Evolutionary conservation across 371 early-diverging fungal species (phyloP).

Genomic region (Zancudomyces culisetae): DNA sequence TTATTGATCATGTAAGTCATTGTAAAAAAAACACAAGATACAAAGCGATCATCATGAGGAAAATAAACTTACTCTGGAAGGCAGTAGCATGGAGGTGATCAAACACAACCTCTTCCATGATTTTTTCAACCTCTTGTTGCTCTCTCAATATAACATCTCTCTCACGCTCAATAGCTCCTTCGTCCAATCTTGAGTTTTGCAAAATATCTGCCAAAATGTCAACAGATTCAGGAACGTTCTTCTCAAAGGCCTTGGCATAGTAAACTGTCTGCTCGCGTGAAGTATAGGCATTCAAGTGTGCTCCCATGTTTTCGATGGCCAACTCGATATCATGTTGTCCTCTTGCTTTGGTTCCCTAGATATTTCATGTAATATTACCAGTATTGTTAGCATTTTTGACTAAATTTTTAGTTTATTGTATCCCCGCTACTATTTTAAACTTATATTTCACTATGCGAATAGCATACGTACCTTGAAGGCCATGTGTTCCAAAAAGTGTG

Average conservation of each 20-base stretch:
- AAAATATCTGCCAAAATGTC: constrained; percentile 88
- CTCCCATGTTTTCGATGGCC: constrained; percentile 93
- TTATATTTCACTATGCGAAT: no score
- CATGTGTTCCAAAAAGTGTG: constrained; percentile 97
- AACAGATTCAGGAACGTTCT: constrained; percentile 70
- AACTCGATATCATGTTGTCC: constrained; percentile 79
- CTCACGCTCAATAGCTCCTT: constrained; percentile 77
- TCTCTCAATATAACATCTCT: constrained; percentile 88
- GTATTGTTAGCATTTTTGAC: no score
- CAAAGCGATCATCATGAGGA: not conserved
- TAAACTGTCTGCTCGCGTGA: constrained; percentile 95
- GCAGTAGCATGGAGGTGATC: constrained; percentile 89
- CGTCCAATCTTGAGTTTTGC: constrained; percentile 67
- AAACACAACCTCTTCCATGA: constrained; percentile 89
- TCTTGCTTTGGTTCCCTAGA: constrained; percentile 66
- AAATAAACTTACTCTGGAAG: constrained; percentile 51
- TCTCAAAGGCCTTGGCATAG: constrained; percentile 81
- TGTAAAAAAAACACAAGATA: not conserved
- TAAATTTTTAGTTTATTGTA: no score
- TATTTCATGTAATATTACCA: not conserved
- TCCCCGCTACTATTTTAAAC: no score
- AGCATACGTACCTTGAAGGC: constrained; percentile 91
- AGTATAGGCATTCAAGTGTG: constrained; percentile 92
- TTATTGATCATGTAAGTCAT: not conserved
- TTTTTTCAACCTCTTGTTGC: constrained; percentile 88